Conservation (phyloP, 2,329 filamentous ascomycete genomes). For the Nigrospora oryzae region DNA sequence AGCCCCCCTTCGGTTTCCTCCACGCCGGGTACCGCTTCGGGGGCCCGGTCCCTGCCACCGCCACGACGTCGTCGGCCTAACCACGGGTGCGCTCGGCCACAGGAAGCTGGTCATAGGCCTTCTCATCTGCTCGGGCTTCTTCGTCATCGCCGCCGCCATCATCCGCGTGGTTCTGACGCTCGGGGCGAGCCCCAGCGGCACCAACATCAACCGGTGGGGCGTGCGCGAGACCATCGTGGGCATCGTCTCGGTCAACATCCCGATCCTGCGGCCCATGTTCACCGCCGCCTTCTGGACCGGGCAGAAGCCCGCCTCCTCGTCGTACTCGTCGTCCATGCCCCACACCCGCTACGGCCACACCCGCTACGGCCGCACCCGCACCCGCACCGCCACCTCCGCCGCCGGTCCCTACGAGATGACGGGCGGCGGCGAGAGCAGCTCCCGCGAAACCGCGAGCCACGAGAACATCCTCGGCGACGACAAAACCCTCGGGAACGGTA, state of each 20-base stretch:
- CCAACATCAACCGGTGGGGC: slow-evolving; percentile 27
- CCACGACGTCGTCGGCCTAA: background rate
- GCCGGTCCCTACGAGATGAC: slow-evolving; percentile 5
- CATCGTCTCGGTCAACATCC: slow-evolving; percentile 23
- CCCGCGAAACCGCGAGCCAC: background rate
- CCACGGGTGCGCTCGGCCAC: slow-evolving; percentile 2
- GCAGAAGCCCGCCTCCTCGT: no score
- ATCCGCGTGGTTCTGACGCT: slow-evolving; percentile 21
- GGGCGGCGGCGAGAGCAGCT: background rate
- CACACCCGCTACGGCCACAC: background rate
- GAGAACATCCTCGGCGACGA: slow-evolving; percentile 3
- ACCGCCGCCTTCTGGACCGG: slow-evolving; percentile 16
- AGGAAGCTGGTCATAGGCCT: slow-evolving; percentile 21
- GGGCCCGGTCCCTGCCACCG: no score
- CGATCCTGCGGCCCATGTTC: slow-evolving; percentile 21
- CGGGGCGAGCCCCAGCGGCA: slow-evolving; percentile 14
- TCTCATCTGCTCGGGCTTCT: slow-evolving; percentile 23
- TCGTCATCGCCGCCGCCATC: slow-evolving; percentile 25
- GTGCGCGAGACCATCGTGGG: slow-evolving; percentile 25
- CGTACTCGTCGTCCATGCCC: no score
- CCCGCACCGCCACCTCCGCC: background rate
- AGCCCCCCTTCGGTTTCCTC: no score
- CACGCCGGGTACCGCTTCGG: no score
- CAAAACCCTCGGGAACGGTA: background rate
- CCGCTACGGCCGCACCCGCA: background rate